Conservation (phyloP, 352 stramenopile species). For the Aphanomyces invadans region DNA sequence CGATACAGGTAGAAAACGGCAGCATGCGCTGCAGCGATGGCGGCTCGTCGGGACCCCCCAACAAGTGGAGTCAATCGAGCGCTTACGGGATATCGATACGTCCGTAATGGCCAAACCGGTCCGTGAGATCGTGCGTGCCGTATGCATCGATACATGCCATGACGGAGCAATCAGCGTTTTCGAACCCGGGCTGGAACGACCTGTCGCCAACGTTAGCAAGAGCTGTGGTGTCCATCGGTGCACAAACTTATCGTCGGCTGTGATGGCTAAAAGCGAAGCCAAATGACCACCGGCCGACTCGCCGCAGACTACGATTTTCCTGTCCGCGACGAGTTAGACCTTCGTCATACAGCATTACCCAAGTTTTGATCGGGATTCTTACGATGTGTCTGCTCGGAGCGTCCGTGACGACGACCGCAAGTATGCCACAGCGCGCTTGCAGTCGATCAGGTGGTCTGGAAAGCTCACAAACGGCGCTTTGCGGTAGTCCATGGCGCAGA, state of each 20-base stretch:
- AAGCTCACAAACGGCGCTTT: conserved; percentile 59
- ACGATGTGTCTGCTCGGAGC: conserved; percentile 50
- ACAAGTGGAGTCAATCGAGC: no score
- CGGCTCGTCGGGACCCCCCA: no score
- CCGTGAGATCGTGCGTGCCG: conserved; percentile 67
- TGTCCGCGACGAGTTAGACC: not conserved
- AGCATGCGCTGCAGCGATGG: no score
- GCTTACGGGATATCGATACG: conserved; percentile 45
- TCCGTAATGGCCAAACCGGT: conserved; percentile 55
- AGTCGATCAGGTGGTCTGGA: conserved; percentile 57
- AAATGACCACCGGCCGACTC: conserved; percentile 68
- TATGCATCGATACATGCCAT: conserved; percentile 63
- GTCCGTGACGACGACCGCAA: conserved; percentile 34
- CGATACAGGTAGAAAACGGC: no score
- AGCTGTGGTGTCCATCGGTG: not conserved
- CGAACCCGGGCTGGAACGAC: conserved; percentile 60
- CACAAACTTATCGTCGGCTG: conserved; percentile 40
- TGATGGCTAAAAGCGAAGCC: conserved; percentile 59
- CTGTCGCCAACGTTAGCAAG: conserved; percentile 6
- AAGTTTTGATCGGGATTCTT: not conserved
- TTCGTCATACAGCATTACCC: not conserved
- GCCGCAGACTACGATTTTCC: conserved; percentile 49
- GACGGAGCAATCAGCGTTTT: conserved; percentile 68
- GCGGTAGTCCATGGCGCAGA: conserved; percentile 72
- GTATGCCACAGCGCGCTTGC: conserved; percentile 62